Base-by-base conservation (phyloP, 148 eudicot genomes). In the Cornus florida region DNA sequence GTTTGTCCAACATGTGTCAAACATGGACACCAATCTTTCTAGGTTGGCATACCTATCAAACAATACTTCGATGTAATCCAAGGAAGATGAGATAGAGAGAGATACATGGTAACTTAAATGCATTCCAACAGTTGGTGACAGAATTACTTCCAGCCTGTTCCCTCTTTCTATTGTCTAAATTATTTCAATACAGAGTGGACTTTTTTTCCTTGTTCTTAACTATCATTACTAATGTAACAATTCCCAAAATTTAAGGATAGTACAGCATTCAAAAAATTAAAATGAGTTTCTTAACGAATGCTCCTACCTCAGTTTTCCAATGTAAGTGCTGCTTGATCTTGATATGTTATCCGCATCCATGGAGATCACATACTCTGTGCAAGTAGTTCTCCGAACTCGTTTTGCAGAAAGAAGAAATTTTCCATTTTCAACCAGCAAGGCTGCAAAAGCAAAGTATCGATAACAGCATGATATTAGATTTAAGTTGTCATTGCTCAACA, bases 391-490 rank as follows among this genome's bases (percentile, higher is more conserved):
- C 85, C 98, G 89, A 24, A 82, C 90, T 35, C 97, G 83, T 80
- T 92, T 94, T 67, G 98, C 97, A 80, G 98, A 92, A 75, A 94
- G 97, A 80, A 94, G 97, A 85, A 94, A 94, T 70, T 94, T 94
- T 24, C 98, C 98, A 82, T 92, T 92, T 81, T 91, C 97, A 9
- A 92, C 94, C 57, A 94, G 89, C 80, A 94, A 87, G 70, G 97
- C 97, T 94, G 92, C 86, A 81, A 60, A 83, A 62, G 62, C 69
- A 73, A 62, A 74, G 68, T 14, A 50, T 38, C 64, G 35, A 60
- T 60, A 72, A 73, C 8, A n/a, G 66, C 66, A 62, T 1, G 19
- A n/a, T 19, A n/a, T 17, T 20, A 62, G 66, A 57, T 17, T 43
- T 43, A 43, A 17, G 5, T 6, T 62, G 66, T 62, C 24, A 62